Evolutionary conservation across 768 basidiomycete species (phyloP).

Genomic region (Chiua virens): DNA sequence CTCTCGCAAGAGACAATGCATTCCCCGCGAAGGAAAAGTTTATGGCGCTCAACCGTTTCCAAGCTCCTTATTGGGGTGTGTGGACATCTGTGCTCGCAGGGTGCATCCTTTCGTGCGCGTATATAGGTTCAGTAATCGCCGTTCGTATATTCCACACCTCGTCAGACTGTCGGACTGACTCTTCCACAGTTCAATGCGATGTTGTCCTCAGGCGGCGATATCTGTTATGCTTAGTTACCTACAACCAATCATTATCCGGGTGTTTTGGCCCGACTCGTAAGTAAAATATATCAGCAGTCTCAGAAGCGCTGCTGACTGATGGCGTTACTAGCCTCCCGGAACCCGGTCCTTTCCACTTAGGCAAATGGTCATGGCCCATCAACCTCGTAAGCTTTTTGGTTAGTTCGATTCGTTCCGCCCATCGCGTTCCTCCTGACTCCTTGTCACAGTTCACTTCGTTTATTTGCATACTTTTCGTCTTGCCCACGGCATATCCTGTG

Average conservation of each 20-base stretch:
- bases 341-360: conserved; percentile 52
- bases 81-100: conserved; percentile 55
- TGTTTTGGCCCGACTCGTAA: conserved; percentile 55
- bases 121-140: conserved; percentile 56
- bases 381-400: conserved; percentile 50
- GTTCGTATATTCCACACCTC: conserved; percentile 33
- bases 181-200: conserved; percentile 51
- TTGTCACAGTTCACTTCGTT: conserved; percentile 49
- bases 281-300: conserved; percentile 8
- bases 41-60: conserved; percentile 51
- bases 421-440: neutral
- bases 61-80: conserved; percentile 55
- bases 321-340: conserved; percentile 38
- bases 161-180: neutral
- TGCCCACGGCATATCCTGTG: conserved; percentile 55
- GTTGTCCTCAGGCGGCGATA: conserved; percentile 53
- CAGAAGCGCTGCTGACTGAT: neutral
- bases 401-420: conserved; percentile 9
- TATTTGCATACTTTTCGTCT: conserved; percentile 54
- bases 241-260: conserved; percentile 56
- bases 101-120: conserved; percentile 56
- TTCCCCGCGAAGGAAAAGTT: conserved; percentile 47
- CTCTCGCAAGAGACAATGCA: conserved; percentile 54
- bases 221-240: conserved; percentile 59
- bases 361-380: conserved; percentile 51